Evolutionary conservation across 2,329 filamentous ascomycete genomes (phyloP).

Genomic region (Alternaria burnsii): DNA sequence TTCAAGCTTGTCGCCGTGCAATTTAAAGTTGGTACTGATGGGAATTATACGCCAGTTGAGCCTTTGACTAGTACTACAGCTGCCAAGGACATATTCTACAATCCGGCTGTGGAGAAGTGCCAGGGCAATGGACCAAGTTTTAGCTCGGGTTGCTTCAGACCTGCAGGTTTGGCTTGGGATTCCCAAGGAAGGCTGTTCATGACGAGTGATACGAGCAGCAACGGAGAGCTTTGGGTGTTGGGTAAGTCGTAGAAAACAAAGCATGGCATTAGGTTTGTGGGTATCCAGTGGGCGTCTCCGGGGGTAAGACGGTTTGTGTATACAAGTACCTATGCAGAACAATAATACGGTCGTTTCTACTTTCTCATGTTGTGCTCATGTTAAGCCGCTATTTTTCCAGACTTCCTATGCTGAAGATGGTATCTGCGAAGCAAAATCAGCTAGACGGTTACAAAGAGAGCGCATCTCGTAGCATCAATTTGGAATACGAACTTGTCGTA

Average conservation of each 20-base stretch:
- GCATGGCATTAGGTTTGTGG: background rate
- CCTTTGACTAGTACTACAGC: constrained; percentile 58
- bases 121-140: constrained; percentile 51
- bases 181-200: constrained; percentile 65
- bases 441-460: no score
- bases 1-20: constrained; percentile 60
- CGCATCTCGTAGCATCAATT: background rate
- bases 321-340: background rate
- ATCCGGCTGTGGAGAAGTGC: constrained; percentile 62
- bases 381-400: background rate
- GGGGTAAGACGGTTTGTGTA: background rate
- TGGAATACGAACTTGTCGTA: background rate
- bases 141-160: constrained; percentile 65
- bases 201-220: constrained; percentile 47
- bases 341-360: background rate
- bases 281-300: background rate
- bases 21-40: constrained; percentile 53
- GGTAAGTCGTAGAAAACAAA: constrained; percentile 34
- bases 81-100: constrained; percentile 64
- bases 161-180: constrained; percentile 64
- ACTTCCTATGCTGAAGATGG: background rate
- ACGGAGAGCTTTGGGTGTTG: constrained; percentile 45
- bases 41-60: constrained; percentile 52
- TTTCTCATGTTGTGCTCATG: background rate
- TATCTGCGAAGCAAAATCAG: no score